Evolutionary conservation across 352 stramenopile genomes (phyloP).

Genomic region (Peronospora destructor): DNA sequence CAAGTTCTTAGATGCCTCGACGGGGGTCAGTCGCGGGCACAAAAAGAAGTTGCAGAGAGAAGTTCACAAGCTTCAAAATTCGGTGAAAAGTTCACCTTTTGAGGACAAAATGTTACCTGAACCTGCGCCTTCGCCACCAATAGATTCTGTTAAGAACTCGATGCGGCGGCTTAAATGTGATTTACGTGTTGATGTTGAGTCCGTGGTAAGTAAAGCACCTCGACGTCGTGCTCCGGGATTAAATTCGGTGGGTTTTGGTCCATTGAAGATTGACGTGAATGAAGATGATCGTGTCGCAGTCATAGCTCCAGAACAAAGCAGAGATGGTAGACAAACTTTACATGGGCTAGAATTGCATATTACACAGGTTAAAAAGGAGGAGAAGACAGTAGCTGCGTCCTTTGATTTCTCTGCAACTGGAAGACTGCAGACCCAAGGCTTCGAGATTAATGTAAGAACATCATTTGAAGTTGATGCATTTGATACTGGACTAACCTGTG

Average conservation of each 20-base stretch:
- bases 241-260: conserved; percentile 30
- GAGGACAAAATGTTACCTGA: conserved; percentile 1
- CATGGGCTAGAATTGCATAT: conserved; percentile 60
- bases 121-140: conserved; percentile 10
- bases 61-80: conserved; percentile 59
- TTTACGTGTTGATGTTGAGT: conserved; percentile 47
- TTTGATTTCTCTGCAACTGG: conserved; percentile 80
- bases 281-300: conserved; percentile 9
- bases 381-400: conserved; percentile 49
- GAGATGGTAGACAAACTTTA: conserved; percentile 33
- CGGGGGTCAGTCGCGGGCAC: conserved; percentile 46
- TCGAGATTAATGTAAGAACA: conserved; percentile 74
- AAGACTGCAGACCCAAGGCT: conserved; percentile 70
- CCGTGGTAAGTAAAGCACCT: conserved; percentile 2
- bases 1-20: conserved; percentile 45
- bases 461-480: not conserved
- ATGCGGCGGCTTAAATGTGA: conserved; percentile 43
- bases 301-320: conserved; percentile 11
- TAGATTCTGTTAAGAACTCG: conserved; percentile 18
- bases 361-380: conserved; percentile 50
- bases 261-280: conserved; percentile 47
- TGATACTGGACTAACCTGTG: conserved; percentile 1
- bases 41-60: conserved; percentile 79
- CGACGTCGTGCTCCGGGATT: conserved; percentile 15
- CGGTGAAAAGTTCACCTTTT: not conserved